A percentile compares a stretch with the other conserved stretches of the same genome.
Conservation (phyloP, 371 early-diverging fungal genomes). For the Mortierella sp. region DNA sequence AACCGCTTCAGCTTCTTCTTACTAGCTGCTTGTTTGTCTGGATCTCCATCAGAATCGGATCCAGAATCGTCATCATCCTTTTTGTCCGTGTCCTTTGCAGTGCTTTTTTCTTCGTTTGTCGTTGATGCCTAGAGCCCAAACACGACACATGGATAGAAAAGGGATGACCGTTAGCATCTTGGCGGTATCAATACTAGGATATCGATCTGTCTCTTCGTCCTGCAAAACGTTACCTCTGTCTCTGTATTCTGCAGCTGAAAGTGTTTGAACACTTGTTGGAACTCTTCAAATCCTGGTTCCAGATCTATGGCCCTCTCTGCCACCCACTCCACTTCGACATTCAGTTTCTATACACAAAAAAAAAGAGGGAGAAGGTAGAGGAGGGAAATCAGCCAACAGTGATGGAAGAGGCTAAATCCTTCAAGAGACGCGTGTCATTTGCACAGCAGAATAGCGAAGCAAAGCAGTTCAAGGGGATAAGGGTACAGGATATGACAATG, state of each 20-base stretch:
- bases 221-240: conserved; percentile 32
- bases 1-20: conserved; percentile 71
- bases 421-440: background rate
- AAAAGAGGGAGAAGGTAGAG: background rate
- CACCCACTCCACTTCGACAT: conserved; percentile 49
- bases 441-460: background rate
- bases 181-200: too few species aligned
- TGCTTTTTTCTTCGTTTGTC: conserved; percentile 23
- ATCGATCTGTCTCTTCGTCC: conserved; percentile 19
- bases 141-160: too few species aligned
- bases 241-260: conserved; percentile 30
- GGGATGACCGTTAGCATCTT: too few species aligned
- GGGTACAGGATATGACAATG: background rate
- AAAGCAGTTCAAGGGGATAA: too few species aligned
- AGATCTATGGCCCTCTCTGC: conserved; percentile 34
- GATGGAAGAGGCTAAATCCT: background rate
- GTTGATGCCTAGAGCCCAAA: conserved; percentile 16
- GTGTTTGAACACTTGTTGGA: conserved; percentile 46
- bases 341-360: conserved; percentile 14
- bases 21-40: conserved; percentile 55
- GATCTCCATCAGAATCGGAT: conserved; percentile 57
- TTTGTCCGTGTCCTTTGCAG: conserved; percentile 22
- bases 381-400: background rate
- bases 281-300: conserved; percentile 40
- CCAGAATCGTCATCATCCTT: conserved; percentile 35